Evolutionary conservation across 805 yeast genomes (phyloP), one percentile per base, ranked within the genome.

Genomic region (Cyberlindnera mycetangii): DNA sequence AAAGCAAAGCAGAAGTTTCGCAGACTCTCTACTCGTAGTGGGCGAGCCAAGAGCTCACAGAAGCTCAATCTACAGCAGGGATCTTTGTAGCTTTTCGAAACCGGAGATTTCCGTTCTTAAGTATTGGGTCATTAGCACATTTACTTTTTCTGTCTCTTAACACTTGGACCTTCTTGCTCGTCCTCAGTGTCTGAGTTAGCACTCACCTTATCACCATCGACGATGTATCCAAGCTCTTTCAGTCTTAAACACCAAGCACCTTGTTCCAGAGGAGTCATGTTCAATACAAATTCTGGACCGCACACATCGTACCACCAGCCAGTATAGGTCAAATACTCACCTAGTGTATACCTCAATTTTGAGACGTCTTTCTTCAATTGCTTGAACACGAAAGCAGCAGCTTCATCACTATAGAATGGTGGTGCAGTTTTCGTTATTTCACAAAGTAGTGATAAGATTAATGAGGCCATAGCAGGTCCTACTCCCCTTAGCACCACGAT

Each of bases 391-490:
- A 30, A 49, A 16, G 36, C 28, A 0, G 60, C 63, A 7, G 53
- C 42, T 37, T 59, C 63, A 38, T 59, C 63, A 8, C 60, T 55
- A 44, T 42, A 59, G 36, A 56, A 59, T 7, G 61, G 59, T 8
- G 63, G 63, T 3, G 62, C 56, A 3, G 31, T n/a, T 0, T 9
- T 28, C 0, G 54, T 48, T n/a, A 55, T 45, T 9, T 34, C 37
- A 10, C 36, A 38, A 16, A 58, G 30, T 4, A 48, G 18, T 2
- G 61, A 58, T 2, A 59, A 40, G 3, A 59, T 22, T 18, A 59
- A 28, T 1, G 63, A 59, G 1, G 54, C 60, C 3, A 62, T 59
- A 1, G 63, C 63, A 2, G 63, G 63, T 0, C 63, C 62, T 5
- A 59, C 60, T 2, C 63, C 62, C 35, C 59, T 15, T 10, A 59